phyloP scores from a whole-genome alignment of 2,329 filamentous ascomycete species.

The Fusarium veterinarium region DNA sequence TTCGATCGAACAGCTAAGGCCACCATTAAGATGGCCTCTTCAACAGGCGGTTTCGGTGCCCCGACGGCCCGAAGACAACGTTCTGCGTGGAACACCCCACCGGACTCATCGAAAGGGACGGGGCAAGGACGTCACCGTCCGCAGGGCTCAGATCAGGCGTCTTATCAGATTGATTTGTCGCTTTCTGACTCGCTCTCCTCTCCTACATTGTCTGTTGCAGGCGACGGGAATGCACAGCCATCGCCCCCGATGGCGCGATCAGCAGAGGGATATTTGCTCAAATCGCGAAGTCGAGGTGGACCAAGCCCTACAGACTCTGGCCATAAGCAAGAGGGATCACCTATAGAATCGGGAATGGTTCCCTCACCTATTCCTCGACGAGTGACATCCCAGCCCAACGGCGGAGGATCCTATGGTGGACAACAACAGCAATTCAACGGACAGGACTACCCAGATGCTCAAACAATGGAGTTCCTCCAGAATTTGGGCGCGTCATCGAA shows the following conservation, averaged over 20 bases:
- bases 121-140: constrained; percentile 42
- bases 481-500: constrained; percentile 53
- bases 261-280: constrained; percentile 48
- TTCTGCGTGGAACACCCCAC: constrained; percentile 46
- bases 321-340: constrained; percentile 47
- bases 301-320: constrained; percentile 48
- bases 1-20: constrained; percentile 96
- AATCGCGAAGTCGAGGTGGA: constrained; percentile 44
- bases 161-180: constrained; percentile 52
- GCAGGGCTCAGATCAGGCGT: constrained; percentile 48
- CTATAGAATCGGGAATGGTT: constrained; percentile 57
- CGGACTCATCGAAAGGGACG: constrained; percentile 43
- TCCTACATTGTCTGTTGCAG: constrained; percentile 52
- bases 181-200: constrained; percentile 57
- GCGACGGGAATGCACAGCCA: constrained; percentile 51
- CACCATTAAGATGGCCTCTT: constrained; percentile 93
- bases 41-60: constrained; percentile 81
- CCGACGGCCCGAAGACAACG: constrained; percentile 44
- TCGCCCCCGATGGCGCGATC: constrained; percentile 55
- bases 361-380: constrained; percentile 57
- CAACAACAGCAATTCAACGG: constrained; percentile 51
- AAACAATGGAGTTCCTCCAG: constrained; percentile 66
- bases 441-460: constrained; percentile 60
- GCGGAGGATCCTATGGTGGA: constrained; percentile 47
- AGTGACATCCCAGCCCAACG: constrained; percentile 50